Evolutionary conservation across 2,329 filamentous ascomycete species (phyloP), one percentile per base, ranked within the genome.

Genomic region (Chalaropsis thielavioides): DNA sequence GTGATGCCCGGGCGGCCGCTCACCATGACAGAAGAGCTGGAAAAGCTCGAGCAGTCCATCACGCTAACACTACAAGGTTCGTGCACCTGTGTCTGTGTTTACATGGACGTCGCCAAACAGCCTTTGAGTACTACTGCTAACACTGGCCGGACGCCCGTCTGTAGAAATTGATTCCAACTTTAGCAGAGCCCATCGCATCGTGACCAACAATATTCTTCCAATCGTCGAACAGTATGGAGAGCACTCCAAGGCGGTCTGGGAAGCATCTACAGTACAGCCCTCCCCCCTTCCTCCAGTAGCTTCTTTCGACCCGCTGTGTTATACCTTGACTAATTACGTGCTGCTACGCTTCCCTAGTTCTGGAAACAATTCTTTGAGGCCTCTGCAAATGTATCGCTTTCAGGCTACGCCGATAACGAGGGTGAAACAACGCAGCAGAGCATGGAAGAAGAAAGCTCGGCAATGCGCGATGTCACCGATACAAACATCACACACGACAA

Each of bases 331-430:
- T 51, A 51, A 11, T 38, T 17, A 11, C 22, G 22, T 7, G 46
- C 13, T 43, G 24, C 19, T 51, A 54, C 38, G 64, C 17, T 22
- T 24, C 1, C 64, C 13, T 72, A 95, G 89, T 99, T 99, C 76
- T 99, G 94, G 94, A 99, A 99, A 76, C 92, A 97, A 78, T 99
- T 99, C 79, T 99, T 99, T 76, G 94, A 99, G 77, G 91, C 94
- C 43, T 96, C 92, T 60, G 94, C 94, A 73, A 97, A 99, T 72
- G 92, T 99, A 31, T 96, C 92, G 11, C 82, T 99, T 11, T 96
- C 91, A 0, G 91, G 92, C 35, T 96, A 99, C 74, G 92, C 96
- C 73, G 92, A 95, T 72, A 84, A 83, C 63, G 78, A 80, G 1
- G 85, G 88, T n/a, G 83, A 82, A 71, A 81, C 72, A 65, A 54